Base-by-base conservation (phyloP, 257 asterid species). In the Solanum paucissectum region DNA sequence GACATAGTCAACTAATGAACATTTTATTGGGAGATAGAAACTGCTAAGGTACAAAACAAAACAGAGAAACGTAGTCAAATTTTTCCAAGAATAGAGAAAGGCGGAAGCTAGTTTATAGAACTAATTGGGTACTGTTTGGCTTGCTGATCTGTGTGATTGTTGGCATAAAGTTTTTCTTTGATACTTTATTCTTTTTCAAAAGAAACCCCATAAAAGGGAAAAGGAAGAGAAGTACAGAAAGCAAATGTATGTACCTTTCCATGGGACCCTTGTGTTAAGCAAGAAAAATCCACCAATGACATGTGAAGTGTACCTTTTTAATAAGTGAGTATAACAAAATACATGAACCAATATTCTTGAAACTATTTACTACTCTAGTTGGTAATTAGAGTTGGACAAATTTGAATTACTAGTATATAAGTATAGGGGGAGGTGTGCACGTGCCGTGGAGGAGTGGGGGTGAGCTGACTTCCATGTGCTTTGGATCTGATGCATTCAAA, bases 401-500 rank as follows among this genome's bases (percentile, higher is more conserved):
- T 55, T 55, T 18, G 64, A 55, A 55, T 55, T 55, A 55, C 64
- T 18, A 16, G 87, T 37, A 69, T 84, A 37, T 58, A 64, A 86
- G 44, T 27, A 21, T 20, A 46, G 52, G 25, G 38, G 83, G 76
- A 66, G 92, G 85, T 13, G 91, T 90, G 95, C 94, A 94, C 93
- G 95, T 94, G 95, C 93, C 94, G 93, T 91, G 91, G 90, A 90
- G 92, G 93, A 92, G 93, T 92, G 94, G 93, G 79, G 88, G 81
- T 91, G 90, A 91, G 90, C 91, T 92, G 92, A 90, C 86, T 92
- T 89, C 91, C 95, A 94, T 90, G 97, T 94, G 97, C 94, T 91
- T 94, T 93, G 94, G 95, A 94, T 96, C 98, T 93, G 98, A 92
- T 94, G 98, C 94, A 86, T 62, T 2, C n/a, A 52, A 55, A 33